Conservation (phyloP, 805 yeast species). For the Saturnispora besseyi region DNA sequence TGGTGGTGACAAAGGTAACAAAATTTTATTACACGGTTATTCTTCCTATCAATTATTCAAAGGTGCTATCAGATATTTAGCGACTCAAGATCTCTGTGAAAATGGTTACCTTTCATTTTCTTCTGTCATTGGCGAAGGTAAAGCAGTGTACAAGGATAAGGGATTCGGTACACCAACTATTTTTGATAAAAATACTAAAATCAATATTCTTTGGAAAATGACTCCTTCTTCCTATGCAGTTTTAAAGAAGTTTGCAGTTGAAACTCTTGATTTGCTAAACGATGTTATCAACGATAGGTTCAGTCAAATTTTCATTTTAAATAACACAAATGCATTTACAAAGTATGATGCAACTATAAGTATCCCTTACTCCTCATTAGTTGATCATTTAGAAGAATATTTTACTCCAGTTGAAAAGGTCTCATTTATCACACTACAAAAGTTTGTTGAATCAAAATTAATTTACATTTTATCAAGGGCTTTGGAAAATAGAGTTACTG, state of each 20-base stretch:
- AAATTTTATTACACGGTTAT: constrained; percentile 74
- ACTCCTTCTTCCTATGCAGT: constrained; percentile 54
- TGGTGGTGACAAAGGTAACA: constrained; percentile 68
- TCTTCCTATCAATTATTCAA: constrained; percentile 91
- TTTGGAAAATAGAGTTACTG: constrained; percentile 40
- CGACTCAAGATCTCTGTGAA: constrained; percentile 61
- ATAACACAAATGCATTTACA: constrained; percentile 42
- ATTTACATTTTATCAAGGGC: constrained; percentile 49
- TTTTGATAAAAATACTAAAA: constrained; percentile 65
- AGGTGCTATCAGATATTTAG: constrained; percentile 74
- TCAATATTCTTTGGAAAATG: constrained; percentile 78
- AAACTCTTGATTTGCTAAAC: constrained; percentile 58
- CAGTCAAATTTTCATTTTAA: constrained; percentile 62
- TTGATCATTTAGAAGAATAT: constrained; percentile 31
- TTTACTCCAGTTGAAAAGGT: constrained; percentile 69
- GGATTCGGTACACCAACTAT: constrained; percentile 71
- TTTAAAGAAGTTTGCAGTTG: constrained; percentile 56
- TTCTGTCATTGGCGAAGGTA: constrained; percentile 40
- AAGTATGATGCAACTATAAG: constrained; percentile 59
- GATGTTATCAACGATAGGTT: constrained; percentile 82
- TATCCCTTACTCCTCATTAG: constrained; percentile 37
- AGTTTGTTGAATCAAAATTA: constrained; percentile 53
- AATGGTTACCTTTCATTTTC: constrained; percentile 62
- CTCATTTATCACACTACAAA: constrained; percentile 60
- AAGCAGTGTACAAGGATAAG: constrained; percentile 35